Percentiles rank a stretch among this genome's conserved stretches.
Conservation (phyloP, 2,329 filamentous ascomycete genomes). For the Fusarium guadeloupense region DNA sequence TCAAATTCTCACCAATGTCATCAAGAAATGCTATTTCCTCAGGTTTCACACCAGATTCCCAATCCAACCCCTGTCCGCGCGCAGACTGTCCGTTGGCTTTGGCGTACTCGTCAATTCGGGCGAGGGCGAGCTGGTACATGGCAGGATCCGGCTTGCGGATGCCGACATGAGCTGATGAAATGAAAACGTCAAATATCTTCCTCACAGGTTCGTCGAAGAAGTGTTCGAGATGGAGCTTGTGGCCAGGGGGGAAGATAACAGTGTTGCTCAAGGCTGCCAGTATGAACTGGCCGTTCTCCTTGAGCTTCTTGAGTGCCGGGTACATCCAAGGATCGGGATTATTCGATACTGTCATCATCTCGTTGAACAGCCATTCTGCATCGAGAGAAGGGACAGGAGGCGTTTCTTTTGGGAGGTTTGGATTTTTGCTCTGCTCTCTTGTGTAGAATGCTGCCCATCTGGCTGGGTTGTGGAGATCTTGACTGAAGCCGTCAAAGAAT, state of each 20-base stretch:
- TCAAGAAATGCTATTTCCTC: conserved; percentile 87
- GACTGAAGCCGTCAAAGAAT: conserved; percentile 81
- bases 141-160: conserved; percentile 85
- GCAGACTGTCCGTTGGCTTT: conserved; percentile 56
- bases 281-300: conserved; percentile 70
- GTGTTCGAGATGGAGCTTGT: conserved; percentile 68
- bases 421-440: conserved; percentile 54
- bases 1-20: conserved; percentile 93
- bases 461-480: conserved; percentile 72
- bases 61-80: conserved; percentile 53
- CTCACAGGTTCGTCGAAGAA: conserved; percentile 66
- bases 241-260: conserved; percentile 80
- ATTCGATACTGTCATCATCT: conserved; percentile 83
- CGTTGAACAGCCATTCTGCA: conserved; percentile 82
- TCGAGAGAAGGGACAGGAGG: conserved; percentile 79
- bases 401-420: conserved; percentile 50
- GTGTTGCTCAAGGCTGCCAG: conserved; percentile 91
- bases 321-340: conserved; percentile 87
- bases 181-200: conserved; percentile 82
- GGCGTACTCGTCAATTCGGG: conserved; percentile 71
- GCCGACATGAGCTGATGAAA: conserved; percentile 86
- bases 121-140: conserved; percentile 81
- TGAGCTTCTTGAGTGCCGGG: conserved; percentile 78
- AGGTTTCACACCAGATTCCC: conserved; percentile 62
- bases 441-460: conserved; percentile 76